A percentile compares a stretch with the other conserved stretches of the same genome.
Conservation (phyloP, 73 alveolate species). For the Paramecium biaurelia region DNA sequence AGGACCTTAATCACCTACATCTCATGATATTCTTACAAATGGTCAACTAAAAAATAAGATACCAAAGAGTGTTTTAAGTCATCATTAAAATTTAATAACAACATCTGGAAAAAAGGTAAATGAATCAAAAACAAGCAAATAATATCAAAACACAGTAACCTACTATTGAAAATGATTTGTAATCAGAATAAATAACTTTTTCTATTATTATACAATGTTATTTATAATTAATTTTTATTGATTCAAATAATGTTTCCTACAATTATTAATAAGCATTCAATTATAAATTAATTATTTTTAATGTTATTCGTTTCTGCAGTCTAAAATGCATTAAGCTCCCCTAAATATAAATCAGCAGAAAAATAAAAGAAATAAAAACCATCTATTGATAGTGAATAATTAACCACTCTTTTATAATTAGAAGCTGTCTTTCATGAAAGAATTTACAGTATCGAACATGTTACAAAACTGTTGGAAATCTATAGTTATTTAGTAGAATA, state of each 20-base stretch:
- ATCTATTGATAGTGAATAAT: neutral
- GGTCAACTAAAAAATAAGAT: neutral
- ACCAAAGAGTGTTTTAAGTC: conserved; percentile 8
- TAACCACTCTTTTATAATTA: neutral
- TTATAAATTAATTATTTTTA: neutral
- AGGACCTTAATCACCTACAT: conserved; percentile 9
- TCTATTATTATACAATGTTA: neutral
- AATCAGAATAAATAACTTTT: neutral
- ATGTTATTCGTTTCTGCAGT: neutral
- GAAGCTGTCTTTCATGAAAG: conserved; percentile 5
- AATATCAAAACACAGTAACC: neutral
- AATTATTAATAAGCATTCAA: neutral
- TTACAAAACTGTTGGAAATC: neutral
- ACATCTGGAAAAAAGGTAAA: neutral
- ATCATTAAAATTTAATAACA: neutral
- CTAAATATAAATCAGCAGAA: neutral
- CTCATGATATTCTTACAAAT: neutral
- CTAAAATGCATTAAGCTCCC: neutral
- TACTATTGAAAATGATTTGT: neutral
- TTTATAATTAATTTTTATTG: neutral
- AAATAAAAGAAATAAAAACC: neutral
- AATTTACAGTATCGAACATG: neutral
- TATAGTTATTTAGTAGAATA: neutral
- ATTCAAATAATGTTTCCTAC: neutral
- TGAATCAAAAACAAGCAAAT: neutral